Evolutionary conservation across 2,329 filamentous ascomycete species (phyloP).

Genomic region (Emergomyces pasteurianus): DNA sequence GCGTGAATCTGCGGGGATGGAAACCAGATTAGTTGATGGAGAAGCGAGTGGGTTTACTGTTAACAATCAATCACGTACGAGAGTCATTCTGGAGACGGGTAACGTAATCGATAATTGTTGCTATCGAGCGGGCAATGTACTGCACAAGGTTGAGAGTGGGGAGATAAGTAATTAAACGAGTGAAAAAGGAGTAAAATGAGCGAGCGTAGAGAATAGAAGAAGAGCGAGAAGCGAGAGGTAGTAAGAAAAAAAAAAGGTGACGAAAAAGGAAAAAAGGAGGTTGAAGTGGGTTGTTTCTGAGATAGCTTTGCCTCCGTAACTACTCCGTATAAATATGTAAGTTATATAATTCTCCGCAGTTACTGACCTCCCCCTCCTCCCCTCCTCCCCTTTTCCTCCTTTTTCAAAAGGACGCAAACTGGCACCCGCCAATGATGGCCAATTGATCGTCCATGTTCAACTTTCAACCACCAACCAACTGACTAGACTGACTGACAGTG

Average conservation of each 20-base stretch:
- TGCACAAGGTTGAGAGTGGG: conserved; percentile 1
- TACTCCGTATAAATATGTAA: too few species aligned
- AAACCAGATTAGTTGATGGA: neutral
- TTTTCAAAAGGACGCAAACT: too few species aligned
- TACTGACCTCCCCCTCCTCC: too few species aligned
- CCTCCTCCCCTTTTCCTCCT: too few species aligned
- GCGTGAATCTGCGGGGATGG: conserved; percentile 8
- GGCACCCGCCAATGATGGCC: neutral
- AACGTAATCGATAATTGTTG: neutral
- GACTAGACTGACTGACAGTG: too few species aligned
- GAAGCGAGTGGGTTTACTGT: neutral
- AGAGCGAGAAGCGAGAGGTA: conserved; percentile 6
- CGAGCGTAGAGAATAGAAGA: conserved; percentile 8
- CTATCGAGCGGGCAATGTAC: conserved; percentile 9
- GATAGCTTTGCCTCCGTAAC: too few species aligned
- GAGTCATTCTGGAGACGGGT: conserved; percentile 9
- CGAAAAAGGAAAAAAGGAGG: conserved; percentile 3
- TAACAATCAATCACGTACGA: neutral
- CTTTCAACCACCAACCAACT: too few species aligned
- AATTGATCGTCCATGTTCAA: neutral
- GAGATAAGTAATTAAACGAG: conserved; percentile 4
- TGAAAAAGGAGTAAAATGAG: conserved; percentile 2
- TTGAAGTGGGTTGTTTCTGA: too few species aligned
- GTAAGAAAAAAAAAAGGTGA: conserved; percentile 3
- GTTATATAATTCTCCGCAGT: too few species aligned